Evolutionary conservation across 495 filamentous ascomycete genomes (phyloP).

Genomic region (Xylaria bambusicola): DNA sequence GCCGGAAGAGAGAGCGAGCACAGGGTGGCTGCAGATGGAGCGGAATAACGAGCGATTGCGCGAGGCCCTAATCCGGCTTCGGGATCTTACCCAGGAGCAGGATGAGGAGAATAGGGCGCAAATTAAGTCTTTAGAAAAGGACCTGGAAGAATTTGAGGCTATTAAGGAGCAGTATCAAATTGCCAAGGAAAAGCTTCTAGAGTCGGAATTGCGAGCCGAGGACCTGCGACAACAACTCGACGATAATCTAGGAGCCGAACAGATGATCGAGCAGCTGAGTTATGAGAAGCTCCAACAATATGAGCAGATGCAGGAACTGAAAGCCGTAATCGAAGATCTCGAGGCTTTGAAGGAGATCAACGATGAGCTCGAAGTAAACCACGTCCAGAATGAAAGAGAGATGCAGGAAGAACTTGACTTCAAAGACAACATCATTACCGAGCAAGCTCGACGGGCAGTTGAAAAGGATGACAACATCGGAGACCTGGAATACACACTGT

Average conservation of each 20-base stretch:
- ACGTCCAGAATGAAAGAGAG: slow-evolving; percentile 89
- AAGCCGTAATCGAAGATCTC: slow-evolving; percentile 77
- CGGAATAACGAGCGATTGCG: slow-evolving; percentile 83
- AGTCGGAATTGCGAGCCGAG: slow-evolving; percentile 75
- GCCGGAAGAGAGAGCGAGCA: slow-evolving; percentile 80
- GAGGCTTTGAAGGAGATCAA: slow-evolving; percentile 87
- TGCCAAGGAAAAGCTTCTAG: slow-evolving; percentile 68
- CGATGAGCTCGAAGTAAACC: slow-evolving; percentile 91
- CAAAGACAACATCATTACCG: slow-evolving; percentile 72
- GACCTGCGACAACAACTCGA: slow-evolving; percentile 91
- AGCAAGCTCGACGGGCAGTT: slow-evolving; percentile 66
- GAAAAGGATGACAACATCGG: slow-evolving; percentile 75
- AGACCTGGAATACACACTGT: slow-evolving; percentile 86
- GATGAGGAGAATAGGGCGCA: slow-evolving; percentile 77
- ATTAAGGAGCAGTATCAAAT: slow-evolving; percentile 71
- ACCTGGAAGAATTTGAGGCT: slow-evolving; percentile 68
- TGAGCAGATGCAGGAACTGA: slow-evolving; percentile 81
- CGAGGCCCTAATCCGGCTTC: slow-evolving; percentile 78
- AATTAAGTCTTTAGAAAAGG: slow-evolving; percentile 76
- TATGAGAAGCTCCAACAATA: slow-evolving; percentile 79
- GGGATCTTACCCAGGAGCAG: slow-evolving; percentile 83
- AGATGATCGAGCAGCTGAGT: slow-evolving; percentile 90
- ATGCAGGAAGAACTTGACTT: slow-evolving; percentile 91
- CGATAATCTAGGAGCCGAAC: slow-evolving; percentile 79
- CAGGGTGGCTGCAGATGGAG: slow-evolving; percentile 91